These are phyloP conservation scores for Ulota crispa DNA, from an alignment of 225 moss, liverwort and hornwort genomes.

Conservation along the genomic window DNA sequence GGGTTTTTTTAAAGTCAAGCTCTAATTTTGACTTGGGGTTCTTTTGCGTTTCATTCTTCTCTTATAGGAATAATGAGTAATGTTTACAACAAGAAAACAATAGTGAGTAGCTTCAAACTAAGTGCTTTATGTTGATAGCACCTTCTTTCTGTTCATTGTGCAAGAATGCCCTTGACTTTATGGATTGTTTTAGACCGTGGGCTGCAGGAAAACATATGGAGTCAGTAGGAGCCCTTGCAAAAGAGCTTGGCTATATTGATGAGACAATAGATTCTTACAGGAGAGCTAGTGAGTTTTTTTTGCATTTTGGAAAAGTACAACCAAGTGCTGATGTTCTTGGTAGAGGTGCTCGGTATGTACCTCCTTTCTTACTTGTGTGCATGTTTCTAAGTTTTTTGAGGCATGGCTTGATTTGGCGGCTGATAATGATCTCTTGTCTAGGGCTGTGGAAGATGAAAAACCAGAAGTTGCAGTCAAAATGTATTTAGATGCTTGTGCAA, in stretches of 20 bases:
- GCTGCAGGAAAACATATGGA: conserved; percentile 94
- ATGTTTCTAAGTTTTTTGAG: not conserved
- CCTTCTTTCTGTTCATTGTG: conserved; percentile 1
- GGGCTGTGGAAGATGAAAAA: conserved; percentile 79
- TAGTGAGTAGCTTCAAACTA: not conserved
- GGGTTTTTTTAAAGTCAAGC: not conserved
- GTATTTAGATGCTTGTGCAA: conserved; percentile 89
- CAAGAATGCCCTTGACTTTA: conserved; percentile 45
- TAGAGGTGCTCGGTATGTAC: conserved; percentile 76
- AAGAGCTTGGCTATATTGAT: conserved; percentile 70
- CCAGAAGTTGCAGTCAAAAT: conserved; percentile 81
- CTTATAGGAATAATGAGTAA: not conserved
- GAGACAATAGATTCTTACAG: conserved; percentile 70
- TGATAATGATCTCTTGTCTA: conserved; percentile 29
- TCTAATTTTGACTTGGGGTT: not conserved
- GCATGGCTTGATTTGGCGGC: conserved; percentile 12
- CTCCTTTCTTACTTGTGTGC: not conserved
- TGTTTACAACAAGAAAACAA: not conserved
- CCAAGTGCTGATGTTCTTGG: conserved; percentile 92
- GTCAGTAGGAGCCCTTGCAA: conserved; percentile 79
- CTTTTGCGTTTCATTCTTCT: not conserved
- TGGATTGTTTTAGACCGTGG: conserved; percentile 67
- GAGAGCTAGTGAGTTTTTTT: conserved; percentile 74
- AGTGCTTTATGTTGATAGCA: not conserved
- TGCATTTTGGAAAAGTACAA: conserved; percentile 84